phyloP scores from a whole-genome alignment of 2,329 filamentous ascomycete species.

The Myriosclerotinia curreyana region DNA sequence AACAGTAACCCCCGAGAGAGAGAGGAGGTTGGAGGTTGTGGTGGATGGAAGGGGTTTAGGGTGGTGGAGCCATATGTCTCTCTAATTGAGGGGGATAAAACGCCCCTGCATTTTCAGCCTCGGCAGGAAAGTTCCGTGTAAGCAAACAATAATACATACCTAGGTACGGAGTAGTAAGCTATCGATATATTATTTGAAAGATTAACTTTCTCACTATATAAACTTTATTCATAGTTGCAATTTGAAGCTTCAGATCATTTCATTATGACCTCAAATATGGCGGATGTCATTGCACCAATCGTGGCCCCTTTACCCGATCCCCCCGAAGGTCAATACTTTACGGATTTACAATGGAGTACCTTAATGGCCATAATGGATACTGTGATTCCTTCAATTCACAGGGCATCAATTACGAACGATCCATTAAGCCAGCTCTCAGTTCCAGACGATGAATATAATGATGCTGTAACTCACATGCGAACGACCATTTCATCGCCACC shows the following conservation, averaged over 20 bases:
- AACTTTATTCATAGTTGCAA: not conserved
- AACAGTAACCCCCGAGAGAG: too few species aligned
- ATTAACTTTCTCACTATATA: not conserved
- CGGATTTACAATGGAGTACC: slow-evolving; percentile 52
- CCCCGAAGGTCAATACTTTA: slow-evolving; percentile 43
- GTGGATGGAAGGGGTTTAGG: too few species aligned
- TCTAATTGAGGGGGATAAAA: not conserved
- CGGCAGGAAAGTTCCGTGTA: not conserved
- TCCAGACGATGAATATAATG: slow-evolving; percentile 50
- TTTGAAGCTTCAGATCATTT: not conserved
- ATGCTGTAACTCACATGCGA: slow-evolving; percentile 44
- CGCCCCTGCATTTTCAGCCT: not conserved
- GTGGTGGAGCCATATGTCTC: too few species aligned
- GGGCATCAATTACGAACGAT: slow-evolving; percentile 33
- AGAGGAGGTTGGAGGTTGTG: too few species aligned
- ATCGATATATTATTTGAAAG: too few species aligned
- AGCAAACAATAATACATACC: too few species aligned
- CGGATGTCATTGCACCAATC: slow-evolving; percentile 26
- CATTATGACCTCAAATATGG: slow-evolving; percentile 17
- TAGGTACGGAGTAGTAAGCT: too few species aligned
- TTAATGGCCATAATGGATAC: slow-evolving; percentile 55
- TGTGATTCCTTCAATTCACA: slow-evolving; percentile 57
- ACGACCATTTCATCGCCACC: slow-evolving; percentile 42
- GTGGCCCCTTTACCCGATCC: slow-evolving; percentile 33
- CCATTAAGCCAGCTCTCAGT: slow-evolving; percentile 44